phyloP scores from a whole-genome alignment of 192 early-diverging fungal species.

The Coemansia sp. region DNA sequence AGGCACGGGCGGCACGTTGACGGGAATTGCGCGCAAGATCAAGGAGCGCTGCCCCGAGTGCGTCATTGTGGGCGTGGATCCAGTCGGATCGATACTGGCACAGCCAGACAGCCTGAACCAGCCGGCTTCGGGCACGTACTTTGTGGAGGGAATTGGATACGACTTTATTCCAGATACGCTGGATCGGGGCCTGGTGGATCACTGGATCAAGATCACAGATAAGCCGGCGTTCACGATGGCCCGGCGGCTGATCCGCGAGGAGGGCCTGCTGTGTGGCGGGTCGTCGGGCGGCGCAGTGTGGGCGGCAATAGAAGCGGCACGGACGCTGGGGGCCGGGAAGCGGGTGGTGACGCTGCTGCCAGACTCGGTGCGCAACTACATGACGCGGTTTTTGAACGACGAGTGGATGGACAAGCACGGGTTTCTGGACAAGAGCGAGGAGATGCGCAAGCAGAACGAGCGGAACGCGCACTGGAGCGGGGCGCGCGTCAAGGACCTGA shows the following conservation, averaged over 20 bases:
- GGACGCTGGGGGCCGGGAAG: conserved; percentile 79
- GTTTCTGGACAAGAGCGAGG: conserved; percentile 74
- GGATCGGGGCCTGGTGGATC: conserved; percentile 79
- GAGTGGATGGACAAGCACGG: conserved; percentile 92
- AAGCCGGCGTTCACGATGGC: conserved; percentile 95
- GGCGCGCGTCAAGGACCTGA: conserved; percentile 77
- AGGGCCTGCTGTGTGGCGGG: conserved; percentile 95
- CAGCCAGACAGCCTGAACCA: conserved; percentile 78
- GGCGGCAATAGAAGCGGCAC: conserved; percentile 82
- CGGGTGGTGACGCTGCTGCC: conserved; percentile 93
- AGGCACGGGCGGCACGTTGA: conserved; percentile 96
- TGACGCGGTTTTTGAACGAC: conserved; percentile 99
- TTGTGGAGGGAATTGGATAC: conserved; percentile 99
- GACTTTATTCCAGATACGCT: conserved; percentile 97
- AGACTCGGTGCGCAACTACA: conserved; percentile 99
- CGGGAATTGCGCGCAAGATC: conserved; percentile 88
- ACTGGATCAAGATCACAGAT: conserved; percentile 97
- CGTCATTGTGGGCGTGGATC: conserved; percentile 90
- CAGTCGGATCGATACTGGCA: conserved; percentile 92
- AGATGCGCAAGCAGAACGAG: conserved; percentile 59
- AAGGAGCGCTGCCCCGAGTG: conserved; percentile 90
- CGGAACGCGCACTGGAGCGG: conserved; percentile 75
- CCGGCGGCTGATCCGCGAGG: conserved; percentile 92
- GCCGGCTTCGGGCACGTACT: conserved; percentile 64
- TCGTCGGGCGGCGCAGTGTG: conserved; percentile 92